phyloP scores from a whole-genome alignment of 371 early-diverging fungal species.

The Lichtheimia corymbifera region DNA sequence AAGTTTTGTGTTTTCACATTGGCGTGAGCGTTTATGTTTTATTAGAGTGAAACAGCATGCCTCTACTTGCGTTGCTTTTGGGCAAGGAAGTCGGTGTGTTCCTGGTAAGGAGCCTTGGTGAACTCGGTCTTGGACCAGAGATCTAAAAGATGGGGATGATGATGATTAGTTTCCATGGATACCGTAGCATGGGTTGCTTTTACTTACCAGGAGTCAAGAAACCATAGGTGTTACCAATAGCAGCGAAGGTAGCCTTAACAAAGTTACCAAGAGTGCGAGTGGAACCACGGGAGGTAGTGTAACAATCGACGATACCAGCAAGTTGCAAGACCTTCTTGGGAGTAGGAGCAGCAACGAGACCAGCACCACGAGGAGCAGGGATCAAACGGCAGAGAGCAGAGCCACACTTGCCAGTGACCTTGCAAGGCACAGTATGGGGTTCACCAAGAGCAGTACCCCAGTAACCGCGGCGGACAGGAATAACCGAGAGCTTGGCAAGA shows the following conservation, averaged over 20 bases:
- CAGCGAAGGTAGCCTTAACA: conserved; percentile 99
- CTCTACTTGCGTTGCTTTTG: conserved; percentile 53
- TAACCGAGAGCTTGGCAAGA: conserved; percentile 97
- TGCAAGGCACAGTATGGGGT: conserved; percentile 99
- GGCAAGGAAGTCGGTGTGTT: conserved; percentile 90
- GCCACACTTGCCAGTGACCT: conserved; percentile 99
- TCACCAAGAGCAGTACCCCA: conserved; percentile 98
- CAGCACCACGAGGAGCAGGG: conserved; percentile 94
- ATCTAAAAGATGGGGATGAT: conserved; percentile 45
- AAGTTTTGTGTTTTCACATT: too few relatives aligned
- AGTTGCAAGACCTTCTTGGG: conserved; percentile 98
- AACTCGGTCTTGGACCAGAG: conserved; percentile 93
- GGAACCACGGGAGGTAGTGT: conserved; percentile 94
- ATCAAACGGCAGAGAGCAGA: conserved; percentile 82
- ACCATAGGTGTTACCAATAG: conserved; percentile 97
- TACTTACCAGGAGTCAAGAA: conserved; percentile 88
- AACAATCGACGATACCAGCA: conserved; percentile 99
- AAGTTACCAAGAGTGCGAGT: conserved; percentile 97
- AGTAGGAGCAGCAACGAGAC: conserved; percentile 96
- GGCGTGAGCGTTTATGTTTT: background rate
- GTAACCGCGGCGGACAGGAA: conserved; percentile 99
- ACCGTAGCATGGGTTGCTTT: background rate
- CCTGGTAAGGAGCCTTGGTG: conserved; percentile 92
- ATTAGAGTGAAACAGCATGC: conserved; percentile 3
- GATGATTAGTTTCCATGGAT: background rate